Evolutionary conservation across 2,329 filamentous ascomycete genomes (phyloP), one percentile per base, ranked within the genome.

Genomic region (Huntiella decipiens): DNA sequence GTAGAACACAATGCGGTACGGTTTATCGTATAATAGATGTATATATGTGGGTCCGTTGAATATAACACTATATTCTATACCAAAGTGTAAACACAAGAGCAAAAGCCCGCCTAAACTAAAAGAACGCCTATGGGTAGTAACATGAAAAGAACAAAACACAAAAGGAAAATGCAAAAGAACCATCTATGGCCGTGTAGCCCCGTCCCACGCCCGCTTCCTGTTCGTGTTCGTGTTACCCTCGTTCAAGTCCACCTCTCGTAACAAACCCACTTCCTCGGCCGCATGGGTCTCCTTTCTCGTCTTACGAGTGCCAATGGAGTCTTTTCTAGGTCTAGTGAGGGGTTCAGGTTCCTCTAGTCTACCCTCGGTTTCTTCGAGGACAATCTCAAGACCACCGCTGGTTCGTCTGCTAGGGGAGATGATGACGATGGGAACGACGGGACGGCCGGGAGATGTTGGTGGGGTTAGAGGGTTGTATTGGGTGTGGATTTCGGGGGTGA

Each of bases 301-400:
- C 13, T 16, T 36, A 3, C 42, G 32, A 15, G 15, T 17, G 17
- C 34, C 19, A 5, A 45, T n/a, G 5, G 36, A 36, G 7, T 33
- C 33, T 28, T 15, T 16, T 17, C 34, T 32, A 33, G 13, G 13
- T 15, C 19, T 11, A 12, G 38, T 36, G 8, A 37, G 13, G 11
- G 41, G 41, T 8, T 48, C 31, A 34, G 39, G 34, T n/a, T 22
- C 35, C 7, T 16, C 15, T 12, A 34, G 40, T 2, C n/a, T 33
- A 6, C n/a, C 16, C n/a, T 51, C 50, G 16, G 12, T 38, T 22
- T 49, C 47, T 31, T 51, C 50, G 10, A 35, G 32, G 12, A 51
- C 50, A 10, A 46, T 45, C 6, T 43, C 50, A 6, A 51, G 43
- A 3, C 38, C 41, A 8, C 35, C 35, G 13, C 34, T 44, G 3